A percentile compares a stretch with the other conserved stretches of the same genome.
Evolutionary conservation across 305 asterid genomes (phyloP).

Genomic region (Fraxinus dipetala): DNA sequence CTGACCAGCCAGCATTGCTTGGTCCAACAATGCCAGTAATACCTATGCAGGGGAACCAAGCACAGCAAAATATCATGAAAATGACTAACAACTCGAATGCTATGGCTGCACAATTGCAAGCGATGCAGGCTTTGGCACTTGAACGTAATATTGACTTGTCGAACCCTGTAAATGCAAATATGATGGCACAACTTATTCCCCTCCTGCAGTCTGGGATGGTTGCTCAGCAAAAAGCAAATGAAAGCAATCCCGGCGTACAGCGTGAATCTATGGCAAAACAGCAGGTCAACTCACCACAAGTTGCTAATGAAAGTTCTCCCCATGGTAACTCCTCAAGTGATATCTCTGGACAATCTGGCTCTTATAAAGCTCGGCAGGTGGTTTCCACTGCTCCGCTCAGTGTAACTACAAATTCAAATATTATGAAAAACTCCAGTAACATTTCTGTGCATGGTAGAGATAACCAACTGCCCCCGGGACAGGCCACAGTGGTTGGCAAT

Average conservation of each 20-base stretch:
- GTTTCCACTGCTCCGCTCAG: constrained; percentile 55
- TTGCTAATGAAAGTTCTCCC: constrained; percentile 75
- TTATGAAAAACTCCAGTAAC: constrained; percentile 44
- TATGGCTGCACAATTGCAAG: constrained; percentile 90
- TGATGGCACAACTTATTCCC: constrained; percentile 73
- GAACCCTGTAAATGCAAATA: constrained; percentile 75
- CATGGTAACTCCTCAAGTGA: constrained; percentile 80
- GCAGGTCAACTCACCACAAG: constrained; percentile 61
- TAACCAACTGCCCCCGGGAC: constrained; percentile 71
- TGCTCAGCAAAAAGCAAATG: constrained; percentile 73
- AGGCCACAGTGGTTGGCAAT: constrained; percentile 52
- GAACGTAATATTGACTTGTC: constrained; percentile 92
- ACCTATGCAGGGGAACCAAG: constrained; percentile 48
- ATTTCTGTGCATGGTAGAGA: constrained; percentile 62
- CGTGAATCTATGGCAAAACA: constrained; percentile 59
- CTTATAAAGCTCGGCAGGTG: constrained; percentile 72
- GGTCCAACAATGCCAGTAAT: constrained; percentile 58
- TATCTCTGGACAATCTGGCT: constrained; percentile 74
- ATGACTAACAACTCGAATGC: constrained; percentile 57
- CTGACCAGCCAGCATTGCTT: constrained; percentile 41
- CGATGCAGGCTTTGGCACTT: constrained; percentile 83
- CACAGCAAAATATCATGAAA: constrained; percentile 62
- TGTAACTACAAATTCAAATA: constrained; percentile 44
- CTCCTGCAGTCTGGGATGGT: constrained; percentile 78
- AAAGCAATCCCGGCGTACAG: constrained; percentile 45